These are phyloP conservation scores for Saccharomycopsis crataegensis DNA, from an alignment of 1,139 yeast species.

Conservation along the genomic window DNA sequence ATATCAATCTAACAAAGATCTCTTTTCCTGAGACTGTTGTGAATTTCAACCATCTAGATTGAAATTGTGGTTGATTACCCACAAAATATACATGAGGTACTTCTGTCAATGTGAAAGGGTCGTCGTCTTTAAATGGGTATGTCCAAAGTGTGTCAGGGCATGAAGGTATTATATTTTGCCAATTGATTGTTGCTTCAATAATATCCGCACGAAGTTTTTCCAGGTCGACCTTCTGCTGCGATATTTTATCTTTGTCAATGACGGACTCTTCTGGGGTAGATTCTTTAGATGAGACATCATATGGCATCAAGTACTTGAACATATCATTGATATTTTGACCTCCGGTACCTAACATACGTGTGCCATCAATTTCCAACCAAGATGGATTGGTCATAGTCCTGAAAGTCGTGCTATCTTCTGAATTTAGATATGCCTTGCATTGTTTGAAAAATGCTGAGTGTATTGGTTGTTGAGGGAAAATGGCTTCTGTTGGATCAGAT, in stretches of 20 bases:
- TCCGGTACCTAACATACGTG: constrained; percentile 59
- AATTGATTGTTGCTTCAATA: constrained; percentile 61
- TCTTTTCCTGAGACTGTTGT: constrained; percentile 27
- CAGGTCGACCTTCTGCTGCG: constrained; percentile 20
- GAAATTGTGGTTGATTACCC: constrained; percentile 71
- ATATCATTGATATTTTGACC: constrained; percentile 86
- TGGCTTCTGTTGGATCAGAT: constrained; percentile 72
- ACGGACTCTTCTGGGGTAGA: neutral
- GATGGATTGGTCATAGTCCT: constrained; percentile 66
- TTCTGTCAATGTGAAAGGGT: constrained; percentile 73
- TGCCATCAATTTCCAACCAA: constrained; percentile 52
- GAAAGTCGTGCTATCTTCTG: constrained; percentile 27
- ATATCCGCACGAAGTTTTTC: constrained; percentile 36
- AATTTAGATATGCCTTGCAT: constrained; percentile 38
- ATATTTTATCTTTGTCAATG: neutral
- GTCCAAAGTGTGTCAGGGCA: constrained; percentile 95
- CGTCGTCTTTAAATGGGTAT: constrained; percentile 72
- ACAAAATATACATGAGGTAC: constrained; percentile 83
- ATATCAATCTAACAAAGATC: constrained; percentile 43
- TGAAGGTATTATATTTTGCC: constrained; percentile 90
- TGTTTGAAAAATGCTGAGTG: constrained; percentile 63
- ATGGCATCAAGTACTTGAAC: constrained; percentile 50
- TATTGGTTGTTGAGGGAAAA: constrained; percentile 86
- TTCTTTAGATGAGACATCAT: constrained; percentile 21
- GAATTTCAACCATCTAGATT: constrained; percentile 30